Evolutionary conservation across 179 eudicot species (phyloP), one percentile per base, ranked within the genome.

Genomic region (Spergularia azorica): DNA sequence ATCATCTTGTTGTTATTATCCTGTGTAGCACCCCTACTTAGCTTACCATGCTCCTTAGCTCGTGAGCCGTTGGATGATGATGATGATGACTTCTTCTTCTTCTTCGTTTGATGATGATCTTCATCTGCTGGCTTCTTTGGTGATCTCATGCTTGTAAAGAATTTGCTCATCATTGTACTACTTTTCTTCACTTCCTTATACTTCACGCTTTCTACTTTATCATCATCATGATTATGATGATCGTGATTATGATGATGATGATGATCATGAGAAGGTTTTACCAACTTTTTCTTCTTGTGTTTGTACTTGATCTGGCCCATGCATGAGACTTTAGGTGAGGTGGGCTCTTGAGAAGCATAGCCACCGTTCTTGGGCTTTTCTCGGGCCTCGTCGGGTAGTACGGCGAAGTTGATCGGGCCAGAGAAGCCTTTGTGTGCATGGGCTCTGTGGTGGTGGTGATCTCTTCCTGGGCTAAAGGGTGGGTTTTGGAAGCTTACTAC

Each of bases 251-350:
- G n/a, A 43, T 43, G 48, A 43, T 43, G n/a, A n/a, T n/a, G 48
- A 43, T 43, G 48, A 43, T 43, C 48, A 43, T 26, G 32, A 26
- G 32, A 26, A 43, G 48, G 7, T 64, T 71, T 72, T 58, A 5
- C 68, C 38, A 57, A 14, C 62, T 70, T 88, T n/a, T 71, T 82
- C 69, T 60, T 76, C 66, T 80, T 83, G 54, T 88, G 83, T 78
- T 84, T 91, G 79, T 79, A 81, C 82, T 90, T 95, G 89, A 95
- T 87, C 56, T 90, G 93, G 0, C 98, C 98, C 88, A 93, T 93
- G 86, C 98, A 95, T 1, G 97, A 91, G 67, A 95, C 83, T 73
- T 90, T 90, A 2, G 98, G 98, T 0, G 97, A 95, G 0, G 92
- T 88, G 56, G 97, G 98, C 58, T 93, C 98, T 8, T 82, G 84